phyloP scores from a whole-genome alignment of 2,329 filamentous ascomycete species.

The Fusarium sp. region DNA sequence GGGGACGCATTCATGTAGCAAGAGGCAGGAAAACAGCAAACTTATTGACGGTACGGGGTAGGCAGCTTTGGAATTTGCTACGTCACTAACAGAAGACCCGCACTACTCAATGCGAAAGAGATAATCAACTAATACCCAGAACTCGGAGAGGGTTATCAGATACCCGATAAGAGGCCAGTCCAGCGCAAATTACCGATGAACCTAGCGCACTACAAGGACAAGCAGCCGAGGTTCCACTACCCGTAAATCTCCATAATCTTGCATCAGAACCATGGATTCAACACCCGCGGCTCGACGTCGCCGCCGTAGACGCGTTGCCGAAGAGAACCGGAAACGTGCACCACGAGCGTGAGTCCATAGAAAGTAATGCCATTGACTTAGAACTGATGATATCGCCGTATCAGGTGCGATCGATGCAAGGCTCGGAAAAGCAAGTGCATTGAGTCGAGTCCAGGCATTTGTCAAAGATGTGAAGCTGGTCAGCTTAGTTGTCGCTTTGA shows the following conservation, averaged over 20 bases:
- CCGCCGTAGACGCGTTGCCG: constrained; percentile 1
- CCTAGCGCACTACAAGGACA: background rate
- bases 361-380: fast-evolving
- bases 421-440: background rate
- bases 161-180: background rate
- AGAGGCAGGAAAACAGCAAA: background rate
- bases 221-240: background rate
- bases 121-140: background rate
- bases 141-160: background rate
- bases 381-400: background rate
- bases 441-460: background rate
- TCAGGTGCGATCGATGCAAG: background rate
- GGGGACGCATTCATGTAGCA: no score
- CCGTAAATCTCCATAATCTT: background rate
- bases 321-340: background rate
- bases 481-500: background rate
- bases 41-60: background rate
- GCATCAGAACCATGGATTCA: background rate
- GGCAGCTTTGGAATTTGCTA: background rate
- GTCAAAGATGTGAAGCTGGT: background rate
- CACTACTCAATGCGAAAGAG: background rate
- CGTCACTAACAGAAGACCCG: background rate
- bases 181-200: background rate
- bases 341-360: background rate
- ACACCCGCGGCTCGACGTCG: background rate